Evolutionary conservation across 2,329 filamentous ascomycete species (phyloP).

Genomic region (Epicoccum sorghinum): DNA sequence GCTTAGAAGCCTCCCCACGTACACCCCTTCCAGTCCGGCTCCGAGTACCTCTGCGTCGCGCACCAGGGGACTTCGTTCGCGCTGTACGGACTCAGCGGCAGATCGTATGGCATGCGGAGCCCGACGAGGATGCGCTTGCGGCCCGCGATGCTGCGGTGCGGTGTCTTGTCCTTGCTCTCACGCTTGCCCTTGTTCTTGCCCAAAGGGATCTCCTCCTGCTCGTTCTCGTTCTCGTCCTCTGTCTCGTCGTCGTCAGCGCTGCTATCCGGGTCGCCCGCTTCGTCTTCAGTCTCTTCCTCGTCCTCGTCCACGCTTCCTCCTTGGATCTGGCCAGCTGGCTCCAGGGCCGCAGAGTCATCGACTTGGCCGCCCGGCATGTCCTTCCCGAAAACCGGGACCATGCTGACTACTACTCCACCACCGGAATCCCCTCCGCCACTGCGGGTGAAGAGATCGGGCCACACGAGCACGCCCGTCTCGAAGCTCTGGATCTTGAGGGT

Average conservation of each 20-base stretch:
- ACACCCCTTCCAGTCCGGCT: slow-evolving; percentile 66
- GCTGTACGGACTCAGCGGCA: slow-evolving; percentile 73
- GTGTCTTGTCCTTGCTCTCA: neutral
- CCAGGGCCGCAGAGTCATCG: neutral
- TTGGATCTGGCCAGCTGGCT: too few species aligned
- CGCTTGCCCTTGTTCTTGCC: neutral
- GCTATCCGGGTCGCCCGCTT: neutral
- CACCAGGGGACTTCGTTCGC: slow-evolving; percentile 76
- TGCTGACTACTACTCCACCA: slow-evolving; percentile 46
- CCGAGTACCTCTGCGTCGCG: slow-evolving; percentile 63
- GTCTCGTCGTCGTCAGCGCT: neutral
- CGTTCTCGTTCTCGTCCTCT: neutral
- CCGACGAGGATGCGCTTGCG: slow-evolving; percentile 59
- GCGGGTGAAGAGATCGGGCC: slow-evolving; percentile 65
- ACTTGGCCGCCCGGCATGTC: slow-evolving; percentile 56
- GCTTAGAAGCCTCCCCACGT: slow-evolving; percentile 43
- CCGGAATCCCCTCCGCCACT: slow-evolving; percentile 1
- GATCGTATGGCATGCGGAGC: slow-evolving; percentile 80
- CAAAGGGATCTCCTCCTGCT: neutral
- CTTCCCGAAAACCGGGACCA: slow-evolving; percentile 71
- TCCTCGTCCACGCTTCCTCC: slow-evolving; percentile 9
- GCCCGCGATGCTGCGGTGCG: neutral
- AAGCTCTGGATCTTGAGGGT: slow-evolving; percentile 77
- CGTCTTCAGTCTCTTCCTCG: slow-evolving; percentile 15
- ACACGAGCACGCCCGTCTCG: slow-evolving; percentile 83